These are phyloP conservation scores for Puya raimondii DNA, from an alignment of 176 grass and related monocot genomes.

Conservation along the genomic window DNA sequence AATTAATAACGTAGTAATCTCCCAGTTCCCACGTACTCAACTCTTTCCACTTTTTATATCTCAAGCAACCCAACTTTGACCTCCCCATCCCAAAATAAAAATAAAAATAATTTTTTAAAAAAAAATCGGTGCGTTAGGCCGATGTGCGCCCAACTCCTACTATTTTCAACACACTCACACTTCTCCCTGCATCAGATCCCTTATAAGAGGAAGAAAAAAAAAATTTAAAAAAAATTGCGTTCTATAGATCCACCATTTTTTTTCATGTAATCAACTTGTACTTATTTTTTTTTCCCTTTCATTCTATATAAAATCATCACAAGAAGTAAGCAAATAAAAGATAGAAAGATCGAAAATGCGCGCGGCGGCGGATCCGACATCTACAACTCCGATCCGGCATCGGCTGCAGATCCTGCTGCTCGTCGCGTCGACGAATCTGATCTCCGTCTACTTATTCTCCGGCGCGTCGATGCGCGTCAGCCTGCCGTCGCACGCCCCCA, in stretches of 20 bases:
- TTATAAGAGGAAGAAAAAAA: no score
- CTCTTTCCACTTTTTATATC: background rate
- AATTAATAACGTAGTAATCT: background rate
- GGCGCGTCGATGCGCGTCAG: constrained; percentile 43
- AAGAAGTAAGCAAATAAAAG: no score
- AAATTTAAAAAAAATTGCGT: no score
- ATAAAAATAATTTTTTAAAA: background rate
- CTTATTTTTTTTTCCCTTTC: no score
- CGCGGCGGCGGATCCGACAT: no score
- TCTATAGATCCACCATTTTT: no score
- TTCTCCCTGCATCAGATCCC: no score
- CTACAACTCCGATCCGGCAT: background rate
- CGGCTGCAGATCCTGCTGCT: constrained; percentile 56
- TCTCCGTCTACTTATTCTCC: constrained; percentile 75
- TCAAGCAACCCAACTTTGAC: background rate
- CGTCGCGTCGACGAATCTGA: constrained; percentile 55
- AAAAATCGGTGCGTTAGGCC: background rate
- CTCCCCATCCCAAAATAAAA: background rate
- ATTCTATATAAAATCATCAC: no score
- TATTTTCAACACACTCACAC: no score
- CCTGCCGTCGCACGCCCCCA: constrained; percentile 40
- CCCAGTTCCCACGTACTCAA: background rate
- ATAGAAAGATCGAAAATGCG: no score
- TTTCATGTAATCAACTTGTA: no score
- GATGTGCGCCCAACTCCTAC: background rate